phyloP scores from a whole-genome alignment of 305 asterid species.

The Fraxinus sp. region DNA sequence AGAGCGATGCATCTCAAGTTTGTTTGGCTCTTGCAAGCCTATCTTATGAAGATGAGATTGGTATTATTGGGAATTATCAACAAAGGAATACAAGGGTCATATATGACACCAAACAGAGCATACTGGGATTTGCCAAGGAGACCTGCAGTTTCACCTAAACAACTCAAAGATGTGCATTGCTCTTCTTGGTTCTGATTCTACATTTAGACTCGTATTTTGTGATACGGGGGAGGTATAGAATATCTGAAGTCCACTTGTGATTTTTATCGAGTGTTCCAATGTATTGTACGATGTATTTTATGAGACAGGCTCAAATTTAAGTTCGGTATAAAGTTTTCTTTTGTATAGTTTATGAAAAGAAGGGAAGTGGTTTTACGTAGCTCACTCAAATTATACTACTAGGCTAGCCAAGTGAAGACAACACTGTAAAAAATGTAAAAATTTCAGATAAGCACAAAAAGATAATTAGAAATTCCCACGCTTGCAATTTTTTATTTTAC shows the following conservation, averaged over 20 bases:
- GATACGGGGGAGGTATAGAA: constrained; percentile 32
- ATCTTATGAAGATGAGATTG: constrained; percentile 58
- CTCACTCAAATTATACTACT: not conserved
- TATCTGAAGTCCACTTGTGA: constrained; percentile 13
- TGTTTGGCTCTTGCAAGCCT: constrained; percentile 90
- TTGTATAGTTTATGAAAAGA: not conserved
- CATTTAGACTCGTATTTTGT: constrained; percentile 25
- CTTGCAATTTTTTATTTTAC: not conserved
- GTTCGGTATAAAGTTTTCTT: not conserved
- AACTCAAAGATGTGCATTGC: not conserved
- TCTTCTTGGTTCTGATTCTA: constrained; percentile 25
- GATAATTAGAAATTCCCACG: not conserved
- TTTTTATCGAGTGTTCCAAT: constrained; percentile 21
- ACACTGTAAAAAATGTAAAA: not conserved
- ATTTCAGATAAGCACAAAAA: not conserved
- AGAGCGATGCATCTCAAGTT: constrained; percentile 73
- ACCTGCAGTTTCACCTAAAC: constrained; percentile 52
- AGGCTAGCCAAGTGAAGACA: not conserved
- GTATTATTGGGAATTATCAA: constrained; percentile 89
- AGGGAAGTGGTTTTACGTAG: not conserved
- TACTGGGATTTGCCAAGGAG: constrained; percentile 83
- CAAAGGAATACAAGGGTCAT: constrained; percentile 76
- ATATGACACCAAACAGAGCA: constrained; percentile 63
- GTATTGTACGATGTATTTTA: constrained; percentile 4
- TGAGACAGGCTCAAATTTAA: not conserved